Conservation (phyloP, 805 yeast genomes). For the Wickerhamiella kurtzmanii region DNA sequence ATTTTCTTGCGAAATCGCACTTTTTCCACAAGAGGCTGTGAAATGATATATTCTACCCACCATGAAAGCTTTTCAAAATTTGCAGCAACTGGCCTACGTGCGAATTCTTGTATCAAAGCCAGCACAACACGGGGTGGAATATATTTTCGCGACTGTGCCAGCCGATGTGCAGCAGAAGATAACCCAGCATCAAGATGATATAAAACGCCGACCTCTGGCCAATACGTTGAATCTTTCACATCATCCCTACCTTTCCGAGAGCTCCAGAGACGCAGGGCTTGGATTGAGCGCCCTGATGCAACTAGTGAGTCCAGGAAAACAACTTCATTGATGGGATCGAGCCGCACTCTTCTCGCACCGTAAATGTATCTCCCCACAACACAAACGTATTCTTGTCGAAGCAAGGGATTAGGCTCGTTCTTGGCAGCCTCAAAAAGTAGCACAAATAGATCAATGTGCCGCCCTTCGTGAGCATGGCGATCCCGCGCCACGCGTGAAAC, state of each 20-base stretch:
- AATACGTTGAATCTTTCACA: conserved; percentile 8
- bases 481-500: conserved; percentile 6
- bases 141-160: conserved; percentile 6
- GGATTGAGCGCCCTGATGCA: conserved; percentile 8
- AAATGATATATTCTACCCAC: not conserved
- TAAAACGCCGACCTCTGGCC: conserved; percentile 18
- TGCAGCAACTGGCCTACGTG: not conserved
- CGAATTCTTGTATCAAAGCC: conserved; percentile 6
- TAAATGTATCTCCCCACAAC: conserved; percentile 14
- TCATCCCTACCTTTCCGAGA: conserved; percentile 12
- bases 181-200: conserved; percentile 18
- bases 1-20: not conserved
- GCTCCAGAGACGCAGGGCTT: conserved; percentile 16
- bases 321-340: conserved; percentile 21
- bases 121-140: conserved; percentile 9
- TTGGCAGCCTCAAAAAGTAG: conserved; percentile 18
- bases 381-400: conserved; percentile 6
- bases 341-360: conserved; percentile 14
- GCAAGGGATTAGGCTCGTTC: conserved; percentile 1
- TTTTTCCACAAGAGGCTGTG: not conserved
- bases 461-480: not conserved
- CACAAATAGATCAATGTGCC: conserved; percentile 9
- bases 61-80: not conserved
- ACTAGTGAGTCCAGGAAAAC: conserved; percentile 19
- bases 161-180: conserved; percentile 5